Evolutionary conservation across 805 yeast species (phyloP), one percentile per base, ranked within the genome.

Genomic region (Yarrowia deformans): DNA sequence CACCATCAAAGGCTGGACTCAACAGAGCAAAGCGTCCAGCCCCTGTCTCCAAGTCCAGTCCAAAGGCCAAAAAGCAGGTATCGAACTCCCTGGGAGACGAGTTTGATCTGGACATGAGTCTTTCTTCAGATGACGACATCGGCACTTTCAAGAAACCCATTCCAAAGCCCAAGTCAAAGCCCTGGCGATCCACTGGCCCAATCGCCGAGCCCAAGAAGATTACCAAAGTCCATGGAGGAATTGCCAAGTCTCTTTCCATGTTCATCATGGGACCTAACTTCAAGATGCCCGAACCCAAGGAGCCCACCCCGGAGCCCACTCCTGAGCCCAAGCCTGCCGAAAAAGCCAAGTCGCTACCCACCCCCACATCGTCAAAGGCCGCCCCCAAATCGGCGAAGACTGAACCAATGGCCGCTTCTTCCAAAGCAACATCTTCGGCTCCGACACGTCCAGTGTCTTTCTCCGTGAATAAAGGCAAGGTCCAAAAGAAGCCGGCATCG

Each of bases 201-300:
- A 2, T n/a, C 8, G 14, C 14, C 8, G 48, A 56, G 40, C 48
- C 48, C 37, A 56, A 56, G 64, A 56, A 56, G 49, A 42, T 56
- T n/a, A 56, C 64, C 16, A 29, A 56, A 37, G 29, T 56, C 49
- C 64, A 56, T 32, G 64, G 64, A 29, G 64, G 64, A 9, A 56
- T 56, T 8, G 64, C 64, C 14, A 42, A 42, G 49, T 29, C 64
- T 3, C 29, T 56, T 9, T 56, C 64, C 7, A 29, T 29, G 39
- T 56, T 56, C 64, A 56, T 56, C 32, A 56, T 56, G 64, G 64
- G 64, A 6, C 49, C 49, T 18, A 56, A 42, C 7, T 56, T 42
- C 64, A 56, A 56, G 16, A 42, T 42, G 49, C 64, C 64, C 10
- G 40, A 39, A 14, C 61, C 61, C 16, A 35, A 50, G 29, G 12